phyloP scores from a whole-genome alignment of 2,329 filamentous ascomycete genomes.

The Neonectria neomacrospora region DNA sequence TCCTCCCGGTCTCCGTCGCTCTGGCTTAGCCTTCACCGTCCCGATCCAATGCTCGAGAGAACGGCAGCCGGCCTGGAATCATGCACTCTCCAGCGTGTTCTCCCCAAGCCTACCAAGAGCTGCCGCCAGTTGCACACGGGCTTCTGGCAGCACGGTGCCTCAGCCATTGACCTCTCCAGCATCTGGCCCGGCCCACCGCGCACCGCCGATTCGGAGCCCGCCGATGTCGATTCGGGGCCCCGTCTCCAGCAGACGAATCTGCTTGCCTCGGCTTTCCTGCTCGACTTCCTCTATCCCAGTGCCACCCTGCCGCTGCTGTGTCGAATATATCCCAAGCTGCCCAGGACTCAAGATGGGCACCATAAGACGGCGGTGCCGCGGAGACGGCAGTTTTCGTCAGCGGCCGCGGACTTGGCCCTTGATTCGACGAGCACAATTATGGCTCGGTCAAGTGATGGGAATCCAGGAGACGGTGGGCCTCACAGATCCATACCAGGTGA shows the following conservation, averaged over 20 bases:
- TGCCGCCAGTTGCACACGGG: conserved; percentile 58
- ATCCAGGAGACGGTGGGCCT: not conserved
- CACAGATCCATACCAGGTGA: not conserved
- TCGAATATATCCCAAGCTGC: conserved; percentile 48
- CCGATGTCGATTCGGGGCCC: conserved; percentile 40
- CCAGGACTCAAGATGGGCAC: conserved; percentile 37
- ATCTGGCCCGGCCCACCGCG: conserved; percentile 53
- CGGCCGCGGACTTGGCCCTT: conserved; percentile 20
- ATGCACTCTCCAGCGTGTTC: conserved; percentile 64
- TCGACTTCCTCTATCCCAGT: conserved; percentile 67
- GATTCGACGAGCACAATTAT: conserved; percentile 6
- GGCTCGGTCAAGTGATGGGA: not conserved
- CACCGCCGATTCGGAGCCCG: conserved; percentile 34
- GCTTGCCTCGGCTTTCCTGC: conserved; percentile 60
- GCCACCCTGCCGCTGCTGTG: conserved; percentile 57
- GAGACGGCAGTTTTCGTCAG: conserved; percentile 45
- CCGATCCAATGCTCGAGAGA: conserved; percentile 66
- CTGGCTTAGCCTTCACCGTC: conserved; percentile 31
- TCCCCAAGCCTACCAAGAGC: conserved; percentile 55
- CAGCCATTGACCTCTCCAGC: conserved; percentile 59
- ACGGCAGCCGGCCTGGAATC: conserved; percentile 67
- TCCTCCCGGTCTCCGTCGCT: conserved; percentile 14
- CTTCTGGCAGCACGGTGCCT: conserved; percentile 67
- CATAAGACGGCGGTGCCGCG: conserved; percentile 30
- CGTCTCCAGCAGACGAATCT: conserved; percentile 46